Conservation (phyloP, 2,329 filamentous ascomycete species). For the Exophiala alcalophila region DNA sequence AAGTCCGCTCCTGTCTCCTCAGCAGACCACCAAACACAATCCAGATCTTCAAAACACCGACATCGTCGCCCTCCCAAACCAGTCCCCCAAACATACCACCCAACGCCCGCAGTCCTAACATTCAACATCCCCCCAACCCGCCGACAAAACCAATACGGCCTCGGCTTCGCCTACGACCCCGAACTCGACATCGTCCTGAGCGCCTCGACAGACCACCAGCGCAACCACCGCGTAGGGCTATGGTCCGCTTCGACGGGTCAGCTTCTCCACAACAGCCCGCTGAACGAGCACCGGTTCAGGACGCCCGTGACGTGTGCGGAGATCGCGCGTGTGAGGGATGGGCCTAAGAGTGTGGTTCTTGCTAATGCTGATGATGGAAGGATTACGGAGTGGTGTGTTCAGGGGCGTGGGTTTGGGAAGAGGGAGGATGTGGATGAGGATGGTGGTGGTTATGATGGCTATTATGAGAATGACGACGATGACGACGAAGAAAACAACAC, state of each 20-base stretch:
- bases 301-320: constrained; percentile 13
- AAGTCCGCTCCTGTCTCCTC: background rate
- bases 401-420: constrained; percentile 7
- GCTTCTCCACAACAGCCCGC: constrained; percentile 15
- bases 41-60: background rate
- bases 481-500: too few species aligned
- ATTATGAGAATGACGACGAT: too few species aligned
- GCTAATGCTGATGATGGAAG: background rate
- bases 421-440: too few species aligned
- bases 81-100: background rate
- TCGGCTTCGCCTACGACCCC: constrained; percentile 26
- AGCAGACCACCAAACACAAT: background rate
- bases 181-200: constrained; percentile 24
- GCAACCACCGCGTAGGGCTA: constrained; percentile 17
- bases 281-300: constrained; percentile 14
- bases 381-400: constrained; percentile 17
- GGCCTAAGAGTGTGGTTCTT: constrained; percentile 24
- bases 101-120: constrained; percentile 3
- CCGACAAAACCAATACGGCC: constrained; percentile 14
- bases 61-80: background rate
- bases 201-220: constrained; percentile 16
- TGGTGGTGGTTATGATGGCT: too few species aligned
- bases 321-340: constrained; percentile 20
- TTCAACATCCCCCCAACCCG: constrained; percentile 16
- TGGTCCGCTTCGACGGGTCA: constrained; percentile 23